Base-by-base conservation (phyloP, 148 eudicot species). In the Camellia lanceoleosa region DNA sequence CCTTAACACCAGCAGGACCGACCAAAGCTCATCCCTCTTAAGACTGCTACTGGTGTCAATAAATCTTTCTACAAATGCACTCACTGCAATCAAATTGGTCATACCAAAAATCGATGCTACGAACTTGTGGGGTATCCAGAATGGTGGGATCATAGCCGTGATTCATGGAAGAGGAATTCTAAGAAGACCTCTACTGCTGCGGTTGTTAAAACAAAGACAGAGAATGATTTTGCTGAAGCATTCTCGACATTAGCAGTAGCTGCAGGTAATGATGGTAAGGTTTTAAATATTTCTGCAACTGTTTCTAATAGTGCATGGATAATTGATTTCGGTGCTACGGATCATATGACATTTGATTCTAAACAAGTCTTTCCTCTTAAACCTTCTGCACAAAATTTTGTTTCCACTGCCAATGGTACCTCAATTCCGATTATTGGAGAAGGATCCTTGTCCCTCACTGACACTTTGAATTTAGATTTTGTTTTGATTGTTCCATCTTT, bases 51-150 rank as follows among this genome's bases (percentile, higher is more conserved):
- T 5, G 38, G 6, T 5, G 67, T 23, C 9, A 16, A 30, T 23
- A 66, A 66, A 66, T 66, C 70, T 1, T 23, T 44, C 2, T 66
- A 66, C 70, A 66, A 66, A 66, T 66, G 70, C 44, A 66, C 70
- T 66, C 43, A 66, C 44, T 66, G 70, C 16, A 44, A 66, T 66
- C 70, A 66, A 66, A 66, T 13, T 66, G 44, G 44, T 66, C 10
- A 66, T 66, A 66, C 70, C 4, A 66, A 30, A 66, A 66, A 8
- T 66, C 70, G 70, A 66, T 20, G 70, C 70, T 66, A 3, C 20
- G 46, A 60, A 60, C 64, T 15, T 15, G 20, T 47, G 51, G 51
- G 51, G 51, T 47, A 47, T 47, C 51, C 51, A 47, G 7, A 47
- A 4, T 47, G 51, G 51, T 47, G 51, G 51, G 7, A 47, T 47